These are phyloP conservation scores for Medicago truncatula DNA, from an alignment of 306 rosid genomes.

Conservation along the genomic window DNA sequence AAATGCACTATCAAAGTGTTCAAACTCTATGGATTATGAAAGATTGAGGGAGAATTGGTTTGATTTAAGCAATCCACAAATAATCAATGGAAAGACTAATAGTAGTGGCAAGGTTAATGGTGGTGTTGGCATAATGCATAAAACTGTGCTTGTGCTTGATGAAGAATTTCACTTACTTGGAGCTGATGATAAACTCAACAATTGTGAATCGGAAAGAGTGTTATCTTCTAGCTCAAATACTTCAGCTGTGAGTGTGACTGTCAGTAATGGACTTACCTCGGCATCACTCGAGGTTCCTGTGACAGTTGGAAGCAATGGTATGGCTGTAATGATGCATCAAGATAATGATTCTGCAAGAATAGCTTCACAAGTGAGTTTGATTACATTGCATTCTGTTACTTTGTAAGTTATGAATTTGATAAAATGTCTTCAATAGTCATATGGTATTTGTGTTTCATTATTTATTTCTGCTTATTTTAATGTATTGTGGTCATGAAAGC, in stretches of 20 bases:
- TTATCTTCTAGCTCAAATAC: slow-evolving; percentile 28
- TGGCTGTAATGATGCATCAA: slow-evolving; percentile 5
- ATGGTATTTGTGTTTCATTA: slow-evolving; percentile 31
- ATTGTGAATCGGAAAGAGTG: slow-evolving; percentile 29
- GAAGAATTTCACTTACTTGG: slow-evolving; percentile 40
- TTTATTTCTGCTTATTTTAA: not conserved
- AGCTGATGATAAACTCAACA: slow-evolving; percentile 18
- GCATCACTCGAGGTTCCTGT: slow-evolving; percentile 29
- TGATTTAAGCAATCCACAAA: slow-evolving; percentile 26
- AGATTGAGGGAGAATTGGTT: slow-evolving; percentile 33
- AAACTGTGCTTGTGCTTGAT: slow-evolving; percentile 25
- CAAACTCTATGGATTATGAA: not conserved
- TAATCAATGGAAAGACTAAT: slow-evolving; percentile 1
- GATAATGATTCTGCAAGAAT: slow-evolving; percentile 31
- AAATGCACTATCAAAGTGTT: not conserved
- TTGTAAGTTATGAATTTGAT: slow-evolving; percentile 4
- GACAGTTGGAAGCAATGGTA: slow-evolving; percentile 37
- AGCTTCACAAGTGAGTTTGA: slow-evolving; percentile 45
- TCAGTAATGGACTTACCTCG: slow-evolving; percentile 22
- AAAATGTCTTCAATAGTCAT: not conserved
- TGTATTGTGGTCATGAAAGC: slow-evolving; percentile 10
- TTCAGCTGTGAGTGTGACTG: slow-evolving; percentile 9
- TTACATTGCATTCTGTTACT: not conserved
- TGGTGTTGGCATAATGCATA: slow-evolving; percentile 13
- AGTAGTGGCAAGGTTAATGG: not conserved